Percentiles rank a stretch among this genome's conserved stretches.
Conservation (phyloP, 495 filamentous ascomycete genomes). For the Hyphodiscus hymeniophilus region DNA sequence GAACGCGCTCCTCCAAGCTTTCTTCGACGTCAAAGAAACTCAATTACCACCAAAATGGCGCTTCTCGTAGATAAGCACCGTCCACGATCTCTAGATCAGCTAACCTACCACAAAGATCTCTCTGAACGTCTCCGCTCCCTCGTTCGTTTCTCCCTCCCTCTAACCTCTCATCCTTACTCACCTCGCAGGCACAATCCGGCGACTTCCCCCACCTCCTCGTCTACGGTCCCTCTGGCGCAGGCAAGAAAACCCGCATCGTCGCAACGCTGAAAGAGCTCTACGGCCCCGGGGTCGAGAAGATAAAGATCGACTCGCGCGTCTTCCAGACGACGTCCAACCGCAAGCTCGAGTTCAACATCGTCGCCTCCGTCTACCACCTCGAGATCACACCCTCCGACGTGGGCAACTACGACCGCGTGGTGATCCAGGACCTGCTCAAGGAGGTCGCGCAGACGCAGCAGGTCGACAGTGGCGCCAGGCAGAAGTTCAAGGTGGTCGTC, state of each 20-base stretch:
- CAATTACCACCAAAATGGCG: constrained; percentile 37
- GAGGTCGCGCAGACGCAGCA: constrained; percentile 98
- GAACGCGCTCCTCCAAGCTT: background rate
- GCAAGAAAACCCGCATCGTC: constrained; percentile 95
- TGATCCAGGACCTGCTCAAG: constrained; percentile 91
- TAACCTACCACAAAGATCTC: constrained; percentile 84
- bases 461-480: constrained; percentile 80
- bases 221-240: constrained; percentile 91
- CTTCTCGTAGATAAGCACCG: constrained; percentile 93
- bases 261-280: constrained; percentile 89
- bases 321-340: constrained; percentile 94
- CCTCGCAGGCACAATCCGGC: constrained; percentile 74
- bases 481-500: constrained; percentile 95
- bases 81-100: constrained; percentile 75
- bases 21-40: constrained; percentile 1
- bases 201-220: constrained; percentile 97
- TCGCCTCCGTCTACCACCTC: constrained; percentile 89
- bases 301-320: constrained; percentile 91
- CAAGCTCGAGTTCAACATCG: constrained; percentile 98
- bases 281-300: constrained; percentile 89
- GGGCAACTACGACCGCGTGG: constrained; percentile 92
- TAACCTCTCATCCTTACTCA: constrained; percentile 8
- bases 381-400: constrained; percentile 98
- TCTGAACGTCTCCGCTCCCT: constrained; percentile 81
- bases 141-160: constrained; percentile 38